These are phyloP conservation scores for Podila epigama DNA, from an alignment of 192 early-diverging fungal species.

Conservation along the genomic window DNA sequence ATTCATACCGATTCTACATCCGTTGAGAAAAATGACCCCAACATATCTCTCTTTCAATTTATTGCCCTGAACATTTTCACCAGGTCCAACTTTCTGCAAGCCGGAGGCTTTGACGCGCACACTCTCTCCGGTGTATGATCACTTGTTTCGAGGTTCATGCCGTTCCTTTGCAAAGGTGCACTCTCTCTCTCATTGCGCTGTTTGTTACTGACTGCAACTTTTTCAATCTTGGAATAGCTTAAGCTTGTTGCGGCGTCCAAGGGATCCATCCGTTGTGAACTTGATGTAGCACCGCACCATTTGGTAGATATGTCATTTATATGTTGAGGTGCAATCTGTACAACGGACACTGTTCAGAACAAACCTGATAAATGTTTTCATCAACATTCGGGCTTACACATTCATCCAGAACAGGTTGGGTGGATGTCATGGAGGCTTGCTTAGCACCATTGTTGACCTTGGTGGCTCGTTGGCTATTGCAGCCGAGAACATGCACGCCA, in stretches of 20 bases:
- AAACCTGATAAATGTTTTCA: too few relatives aligned
- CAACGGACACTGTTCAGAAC: too few relatives aligned
- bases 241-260: conserved; percentile 48
- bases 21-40: too few relatives aligned
- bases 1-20: too few relatives aligned
- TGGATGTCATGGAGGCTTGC: conserved; percentile 58
- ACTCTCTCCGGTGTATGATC: conserved; percentile 33
- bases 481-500: conserved; percentile 55
- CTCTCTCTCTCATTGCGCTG: too few relatives aligned
- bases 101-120: conserved; percentile 33
- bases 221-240: conserved; percentile 18
- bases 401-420: conserved; percentile 53
- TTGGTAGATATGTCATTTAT: conserved; percentile 47
- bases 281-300: conserved; percentile 56
- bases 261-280: conserved; percentile 49
- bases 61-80: too few relatives aligned
- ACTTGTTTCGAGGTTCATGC: background rate
- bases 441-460: conserved; percentile 59
- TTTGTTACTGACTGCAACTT: background rate
- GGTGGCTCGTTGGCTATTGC: conserved; percentile 65
- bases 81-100: conserved; percentile 33
- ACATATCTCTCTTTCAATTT: too few relatives aligned
- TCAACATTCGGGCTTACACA: background rate
- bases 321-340: too few relatives aligned
- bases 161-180: background rate